Evolutionary conservation across 23 red algal species (phyloP), one percentile per base, ranked within the genome.

Genomic region (Gracilaria domingensis): DNA sequence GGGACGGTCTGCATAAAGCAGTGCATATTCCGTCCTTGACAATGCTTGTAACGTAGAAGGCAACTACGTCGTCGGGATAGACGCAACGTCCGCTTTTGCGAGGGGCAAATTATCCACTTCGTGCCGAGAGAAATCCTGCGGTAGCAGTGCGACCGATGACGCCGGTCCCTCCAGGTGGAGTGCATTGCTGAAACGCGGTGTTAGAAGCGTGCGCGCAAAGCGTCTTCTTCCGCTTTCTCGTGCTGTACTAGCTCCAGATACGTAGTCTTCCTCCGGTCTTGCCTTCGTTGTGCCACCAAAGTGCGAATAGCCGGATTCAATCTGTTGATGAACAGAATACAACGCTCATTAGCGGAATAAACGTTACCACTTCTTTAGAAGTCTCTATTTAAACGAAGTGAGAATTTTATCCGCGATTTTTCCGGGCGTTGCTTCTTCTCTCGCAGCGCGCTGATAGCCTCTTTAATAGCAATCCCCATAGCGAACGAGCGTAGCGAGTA

Each of bases 221-320:
- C 42, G 42, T 45, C 42, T 11, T 11, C 42, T 45, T 45, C 42
- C 42, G 42, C 42, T 45, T 45, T 45, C 42, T 4, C 42, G 42
- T 45, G 11, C 42, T 45, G 42, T 45, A 45, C 42, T 26, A 71
- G 35, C 8, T 71, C 66, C 2, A 35, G 66, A 36, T 71, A 71
- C 2, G 26, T 71, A 37, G 5, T 35, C 66, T 71, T 34, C 26
- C 26, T 16, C 12, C 26, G 1, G 66, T 71, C 42, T 18, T 71
- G 6, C 4, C 66, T 8, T 29, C 30, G 8, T 6, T 36, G 30
- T 4, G 66, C 4, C 2, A 71, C 25, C 1, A 36, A 26, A 4
- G 66, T 71, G n/a, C 26, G 14, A 71, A 71, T 71, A 29, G 66
- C 66, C 66, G 30, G 66, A 37, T 71, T 11, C 66, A 71, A 71